A percentile compares a stretch with the other conserved stretches of the same genome.
Conservation (phyloP, 371 early-diverging fungal genomes). For the Circinella minor region DNA sequence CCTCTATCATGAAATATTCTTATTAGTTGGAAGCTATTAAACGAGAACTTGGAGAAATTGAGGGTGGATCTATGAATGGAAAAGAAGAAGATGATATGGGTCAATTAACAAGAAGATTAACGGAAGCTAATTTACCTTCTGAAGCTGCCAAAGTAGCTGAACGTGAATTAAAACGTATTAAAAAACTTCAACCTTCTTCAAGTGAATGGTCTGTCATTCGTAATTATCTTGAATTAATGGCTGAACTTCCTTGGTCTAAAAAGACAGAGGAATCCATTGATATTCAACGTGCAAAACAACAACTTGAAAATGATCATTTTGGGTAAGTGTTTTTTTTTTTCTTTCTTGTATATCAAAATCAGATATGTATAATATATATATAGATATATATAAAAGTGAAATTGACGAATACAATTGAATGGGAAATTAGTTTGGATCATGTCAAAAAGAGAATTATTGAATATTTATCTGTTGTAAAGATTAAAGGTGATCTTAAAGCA, state of each 20-base stretch:
- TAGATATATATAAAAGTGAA: too few species aligned
- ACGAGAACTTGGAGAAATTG: conserved; percentile 73
- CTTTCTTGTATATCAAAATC: too few species aligned
- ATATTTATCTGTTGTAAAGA: conserved; percentile 81
- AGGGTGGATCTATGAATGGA: conserved; percentile 26
- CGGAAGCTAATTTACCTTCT: conserved; percentile 68
- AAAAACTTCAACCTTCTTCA: conserved; percentile 67
- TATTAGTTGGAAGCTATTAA: conserved; percentile 79
- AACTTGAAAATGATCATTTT: conserved; percentile 82
- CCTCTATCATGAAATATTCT: too few species aligned
- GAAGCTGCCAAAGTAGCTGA: conserved; percentile 70
- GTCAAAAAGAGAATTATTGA: conserved; percentile 87
- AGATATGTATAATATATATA: too few species aligned
- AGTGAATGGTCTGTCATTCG: conserved; percentile 84
- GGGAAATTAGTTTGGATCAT: conserved; percentile 70
- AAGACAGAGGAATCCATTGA: conserved; percentile 67
- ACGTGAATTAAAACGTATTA: conserved; percentile 73
- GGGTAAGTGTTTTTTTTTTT: too few species aligned
- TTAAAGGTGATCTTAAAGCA: conserved; percentile 76
- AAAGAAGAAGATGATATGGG: conserved; percentile 60
- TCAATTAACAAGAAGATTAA: conserved; percentile 57
- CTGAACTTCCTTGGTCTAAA: conserved; percentile 82
- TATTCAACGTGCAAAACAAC: conserved; percentile 65
- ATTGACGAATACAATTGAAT: too few species aligned
- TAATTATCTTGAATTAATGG: conserved; percentile 77